Base-by-base conservation (phyloP, 139 green algal genomes). In the Penium margaritaceum region DNA sequence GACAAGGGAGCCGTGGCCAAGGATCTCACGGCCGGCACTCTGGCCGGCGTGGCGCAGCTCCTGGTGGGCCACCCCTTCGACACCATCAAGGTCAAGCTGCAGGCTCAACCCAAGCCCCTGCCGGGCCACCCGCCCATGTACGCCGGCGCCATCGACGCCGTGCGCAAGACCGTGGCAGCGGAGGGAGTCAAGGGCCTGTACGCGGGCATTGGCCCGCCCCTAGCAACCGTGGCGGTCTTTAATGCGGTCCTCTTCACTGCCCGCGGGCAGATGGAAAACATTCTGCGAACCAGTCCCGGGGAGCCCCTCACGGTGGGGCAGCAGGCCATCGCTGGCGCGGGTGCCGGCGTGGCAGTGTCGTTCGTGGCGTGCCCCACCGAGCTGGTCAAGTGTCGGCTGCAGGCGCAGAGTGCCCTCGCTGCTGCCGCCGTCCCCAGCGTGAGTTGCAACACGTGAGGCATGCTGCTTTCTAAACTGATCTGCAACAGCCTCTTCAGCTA, bases 361-460 rank as follows among this genome's bases (percentile, higher is more conserved):
- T 79, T 95, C 47, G 63, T 94, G 37, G 88, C 89, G 12, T 89
- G 78, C 46, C 89, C 89, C 7, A 94, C 88, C 5, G 89, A 94
- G 77, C 86, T 95, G 36, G 69, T 94, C 53, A 94, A 94, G 75
- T 94, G 89, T 82, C 64, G 89, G 32, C 73, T 94, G 44, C 89
- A 94, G 63, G 87, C 85, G 9, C 85, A 90, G 54, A 73, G 61
- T 19, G 80, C 54, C 54, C 51, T 73, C 32, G 41, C 66, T 3
- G 21, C 66, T 24, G 47, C 47, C 14, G n/a, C 47, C 2, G n/a
- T 60, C 47, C 47, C n/a, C n/a, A n/a, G n/a, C n/a, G n/a, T n/a
- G n/a, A n/a, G n/a, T n/a, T n/a, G n/a, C n/a, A n/a, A n/a, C n/a
- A n/a, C n/a, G n/a, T n/a, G n/a, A n/a, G n/a, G n/a, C n/a, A n/a